These are phyloP conservation scores for Coemansia sp. DNA, from an alignment of 192 early-diverging fungal species.

Conservation along the genomic window DNA sequence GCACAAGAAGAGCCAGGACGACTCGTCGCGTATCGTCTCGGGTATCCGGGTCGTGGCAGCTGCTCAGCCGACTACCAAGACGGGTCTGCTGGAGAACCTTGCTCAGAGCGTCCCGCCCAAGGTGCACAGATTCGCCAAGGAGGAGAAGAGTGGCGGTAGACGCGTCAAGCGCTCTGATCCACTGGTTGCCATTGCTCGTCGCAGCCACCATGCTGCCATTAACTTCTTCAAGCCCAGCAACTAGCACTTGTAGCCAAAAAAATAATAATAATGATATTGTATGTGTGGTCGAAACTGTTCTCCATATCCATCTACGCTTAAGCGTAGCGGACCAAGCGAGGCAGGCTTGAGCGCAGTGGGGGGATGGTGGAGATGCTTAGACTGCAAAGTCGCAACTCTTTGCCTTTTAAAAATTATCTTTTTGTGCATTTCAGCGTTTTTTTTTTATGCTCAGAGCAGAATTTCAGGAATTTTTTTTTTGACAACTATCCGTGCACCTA, in stretches of 20 bases:
- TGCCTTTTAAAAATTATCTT: neutral
- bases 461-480: neutral
- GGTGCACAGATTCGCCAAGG: conserved; percentile 24
- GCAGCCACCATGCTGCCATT: conserved; percentile 38
- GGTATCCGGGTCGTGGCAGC: conserved; percentile 53
- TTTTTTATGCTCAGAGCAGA: neutral
- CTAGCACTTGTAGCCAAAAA: neutral
- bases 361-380: neutral
- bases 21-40: conserved; percentile 41
- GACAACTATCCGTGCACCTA: no score
- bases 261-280: neutral
- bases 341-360: neutral
- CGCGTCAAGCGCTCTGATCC: conserved; percentile 47
- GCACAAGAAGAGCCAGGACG: conserved; percentile 18
- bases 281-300: neutral
- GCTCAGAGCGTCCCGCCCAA: conserved; percentile 33
- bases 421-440: conserved; percentile 5
- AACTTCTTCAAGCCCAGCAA: conserved; percentile 34
- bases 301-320: neutral
- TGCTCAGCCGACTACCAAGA: conserved; percentile 21
- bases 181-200: conserved; percentile 43
- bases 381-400: neutral
- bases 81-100: conserved; percentile 35
- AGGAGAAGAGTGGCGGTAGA: conserved; percentile 34
- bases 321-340: neutral